Conservation (phyloP, 2,329 filamentous ascomycete genomes). For the Verticillium albo-atrum region DNA sequence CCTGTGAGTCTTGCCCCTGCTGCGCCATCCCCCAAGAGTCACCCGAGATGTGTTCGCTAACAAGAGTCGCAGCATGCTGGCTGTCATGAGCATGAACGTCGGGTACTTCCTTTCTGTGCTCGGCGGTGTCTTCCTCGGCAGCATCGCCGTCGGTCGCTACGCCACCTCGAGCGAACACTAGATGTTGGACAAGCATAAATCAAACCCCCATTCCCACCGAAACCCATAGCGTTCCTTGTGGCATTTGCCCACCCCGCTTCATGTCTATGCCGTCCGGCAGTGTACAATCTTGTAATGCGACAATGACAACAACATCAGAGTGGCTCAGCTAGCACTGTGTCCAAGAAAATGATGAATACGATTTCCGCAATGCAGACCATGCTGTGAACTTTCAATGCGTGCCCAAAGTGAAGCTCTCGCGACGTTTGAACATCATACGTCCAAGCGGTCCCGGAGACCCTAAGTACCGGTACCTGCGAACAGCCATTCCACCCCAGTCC, state of each 20-base stretch:
- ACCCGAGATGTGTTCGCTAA: neutral
- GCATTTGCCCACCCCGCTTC: neutral
- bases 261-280: too few species aligned
- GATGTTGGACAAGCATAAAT: neutral
- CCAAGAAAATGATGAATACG: too few species aligned
- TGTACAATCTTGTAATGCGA: too few species aligned
- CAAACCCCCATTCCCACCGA: too few species aligned
- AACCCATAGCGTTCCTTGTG: neutral
- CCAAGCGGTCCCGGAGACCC: neutral
- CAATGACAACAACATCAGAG: too few species aligned
- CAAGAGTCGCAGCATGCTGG: constrained; percentile 66
- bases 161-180: constrained; percentile 45
- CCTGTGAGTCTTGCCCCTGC: constrained; percentile 65
- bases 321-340: too few species aligned
- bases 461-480: constrained; percentile 29
- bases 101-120: constrained; percentile 82
- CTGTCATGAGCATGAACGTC: constrained; percentile 85
- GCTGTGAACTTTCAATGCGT: neutral
- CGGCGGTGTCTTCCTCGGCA: constrained; percentile 78
- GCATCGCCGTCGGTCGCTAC: constrained; percentile 73
- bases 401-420: neutral
- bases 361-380: neutral
- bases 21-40: neutral
- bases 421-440: neutral
- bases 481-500: constrained; percentile 7